A percentile compares a stretch with the other conserved stretches of the same genome.
Conservation (phyloP, 2,329 filamentous ascomycete genomes). For the Cladophialophora psammophila region DNA sequence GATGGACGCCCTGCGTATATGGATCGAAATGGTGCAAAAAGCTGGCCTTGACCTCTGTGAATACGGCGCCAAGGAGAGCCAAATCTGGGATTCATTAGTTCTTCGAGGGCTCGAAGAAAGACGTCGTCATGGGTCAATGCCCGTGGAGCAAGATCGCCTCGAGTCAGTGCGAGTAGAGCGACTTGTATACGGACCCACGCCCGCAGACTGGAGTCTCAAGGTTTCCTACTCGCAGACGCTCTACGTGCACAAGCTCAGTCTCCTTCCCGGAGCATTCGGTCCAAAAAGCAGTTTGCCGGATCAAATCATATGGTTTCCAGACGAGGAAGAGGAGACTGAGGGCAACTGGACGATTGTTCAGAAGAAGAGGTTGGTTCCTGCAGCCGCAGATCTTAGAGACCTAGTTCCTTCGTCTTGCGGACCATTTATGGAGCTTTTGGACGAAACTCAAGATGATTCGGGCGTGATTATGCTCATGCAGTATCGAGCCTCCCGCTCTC, state of each 20-base stretch:
- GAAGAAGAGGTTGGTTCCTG: too few species aligned
- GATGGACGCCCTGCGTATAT: not conserved
- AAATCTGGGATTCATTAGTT: conserved; percentile 13
- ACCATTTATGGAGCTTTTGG: too few species aligned
- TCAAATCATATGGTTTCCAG: not conserved
- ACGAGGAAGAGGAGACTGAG: not conserved
- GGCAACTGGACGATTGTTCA: not conserved
- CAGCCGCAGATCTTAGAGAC: too few species aligned
- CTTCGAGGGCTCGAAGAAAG: too few species aligned
- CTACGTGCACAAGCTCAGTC: conserved; percentile 8
- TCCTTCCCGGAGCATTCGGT: not conserved
- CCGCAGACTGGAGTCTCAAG: conserved; percentile 21
- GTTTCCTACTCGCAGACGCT: not conserved
- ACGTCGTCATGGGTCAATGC: too few species aligned
- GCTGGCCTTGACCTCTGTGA: not conserved
- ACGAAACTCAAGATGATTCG: too few species aligned
- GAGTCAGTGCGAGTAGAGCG: too few species aligned
- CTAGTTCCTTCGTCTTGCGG: too few species aligned
- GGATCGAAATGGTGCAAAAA: not conserved
- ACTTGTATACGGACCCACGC: conserved; percentile 17
- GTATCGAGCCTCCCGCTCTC: too few species aligned
- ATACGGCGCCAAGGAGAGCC: conserved; percentile 16
- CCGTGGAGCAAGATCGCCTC: too few species aligned
- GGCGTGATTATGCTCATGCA: too few species aligned
- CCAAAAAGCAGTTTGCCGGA: not conserved